phyloP scores from a whole-genome alignment of 2,329 filamentous ascomycete species.

The Fusarium sp. region DNA sequence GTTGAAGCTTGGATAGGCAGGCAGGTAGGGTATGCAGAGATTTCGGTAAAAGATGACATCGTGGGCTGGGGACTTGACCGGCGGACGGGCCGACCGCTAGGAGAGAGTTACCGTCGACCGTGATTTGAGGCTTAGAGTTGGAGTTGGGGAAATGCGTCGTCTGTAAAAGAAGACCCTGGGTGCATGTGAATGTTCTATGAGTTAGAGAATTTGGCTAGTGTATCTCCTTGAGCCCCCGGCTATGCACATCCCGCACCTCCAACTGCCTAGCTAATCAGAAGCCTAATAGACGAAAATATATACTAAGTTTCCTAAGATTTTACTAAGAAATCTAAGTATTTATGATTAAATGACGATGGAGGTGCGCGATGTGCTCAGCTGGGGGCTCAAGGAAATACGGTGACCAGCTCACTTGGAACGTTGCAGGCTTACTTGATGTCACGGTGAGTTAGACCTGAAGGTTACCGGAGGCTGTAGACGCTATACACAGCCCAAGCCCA shows the following conservation, averaged over 20 bases:
- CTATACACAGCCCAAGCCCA: no score
- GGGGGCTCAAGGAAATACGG: not conserved
- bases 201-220: not conserved
- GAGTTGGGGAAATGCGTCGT: not conserved
- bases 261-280: not conserved
- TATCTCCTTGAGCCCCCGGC: not conserved
- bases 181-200: not conserved
- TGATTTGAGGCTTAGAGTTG: not conserved
- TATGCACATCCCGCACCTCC: not conserved
- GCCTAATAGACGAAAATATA: not conserved
- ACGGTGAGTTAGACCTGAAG: not conserved
- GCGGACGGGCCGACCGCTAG: constrained; percentile 12
- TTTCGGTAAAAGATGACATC: not conserved
- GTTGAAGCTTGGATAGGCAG: not conserved
- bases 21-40: not conserved
- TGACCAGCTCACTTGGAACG: not conserved
- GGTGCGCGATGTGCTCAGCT: not conserved
- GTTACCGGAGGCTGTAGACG: no score
- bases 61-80: not conserved
- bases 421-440: not conserved
- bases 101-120: not conserved
- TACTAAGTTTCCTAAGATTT: not conserved
- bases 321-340: not conserved
- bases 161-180: not conserved
- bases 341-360: not conserved